These are phyloP conservation scores for Cladosporium halotolerans DNA, from an alignment of 2,329 filamentous ascomycete genomes.

Conservation along the genomic window DNA sequence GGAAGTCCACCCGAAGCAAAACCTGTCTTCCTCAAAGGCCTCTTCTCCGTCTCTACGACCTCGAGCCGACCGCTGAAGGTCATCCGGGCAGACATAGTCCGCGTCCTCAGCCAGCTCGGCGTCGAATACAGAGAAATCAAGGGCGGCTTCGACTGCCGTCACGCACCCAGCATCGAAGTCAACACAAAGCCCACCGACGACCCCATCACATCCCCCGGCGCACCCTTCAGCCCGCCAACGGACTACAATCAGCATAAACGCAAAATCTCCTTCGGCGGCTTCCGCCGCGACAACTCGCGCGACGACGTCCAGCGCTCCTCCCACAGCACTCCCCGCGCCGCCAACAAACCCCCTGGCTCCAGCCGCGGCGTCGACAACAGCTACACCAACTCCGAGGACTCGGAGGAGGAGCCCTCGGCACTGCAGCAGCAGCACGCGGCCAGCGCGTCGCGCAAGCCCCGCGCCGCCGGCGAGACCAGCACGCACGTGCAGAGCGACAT, in stretches of 20 bases:
- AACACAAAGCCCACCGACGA: constrained; percentile 42
- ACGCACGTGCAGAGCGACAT: constrained; percentile 89
- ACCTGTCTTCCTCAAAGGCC: constrained; percentile 88
- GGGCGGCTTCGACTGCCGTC: constrained; percentile 84
- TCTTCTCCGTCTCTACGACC: constrained; percentile 96
- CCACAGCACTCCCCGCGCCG: constrained; percentile 42
- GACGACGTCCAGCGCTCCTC: constrained; percentile 54
- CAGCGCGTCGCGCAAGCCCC: constrained; percentile 23
- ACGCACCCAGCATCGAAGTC: constrained; percentile 82
- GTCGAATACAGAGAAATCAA: constrained; percentile 91
- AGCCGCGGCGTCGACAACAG: constrained; percentile 55
- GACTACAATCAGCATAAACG: constrained; percentile 55
- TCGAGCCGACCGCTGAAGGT: constrained; percentile 81
- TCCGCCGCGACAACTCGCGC: constrained; percentile 52
- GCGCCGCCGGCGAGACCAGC: constrained; percentile 76
- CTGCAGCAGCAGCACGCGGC: constrained; percentile 11
- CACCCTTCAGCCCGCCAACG: constrained; percentile 44
- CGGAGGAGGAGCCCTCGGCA: constrained; percentile 24
- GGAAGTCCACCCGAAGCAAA: constrained; percentile 75
- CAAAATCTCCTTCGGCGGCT: constrained; percentile 77
- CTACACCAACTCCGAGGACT: constrained; percentile 57
- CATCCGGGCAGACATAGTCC: constrained; percentile 83
- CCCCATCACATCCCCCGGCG: constrained; percentile 48
- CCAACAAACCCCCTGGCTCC: constrained; percentile 28
- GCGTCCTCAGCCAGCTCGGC: constrained; percentile 77